Evolutionary conservation across 2,329 filamentous ascomycete genomes (phyloP).

Genomic region (Cordyceps pruinosa): DNA sequence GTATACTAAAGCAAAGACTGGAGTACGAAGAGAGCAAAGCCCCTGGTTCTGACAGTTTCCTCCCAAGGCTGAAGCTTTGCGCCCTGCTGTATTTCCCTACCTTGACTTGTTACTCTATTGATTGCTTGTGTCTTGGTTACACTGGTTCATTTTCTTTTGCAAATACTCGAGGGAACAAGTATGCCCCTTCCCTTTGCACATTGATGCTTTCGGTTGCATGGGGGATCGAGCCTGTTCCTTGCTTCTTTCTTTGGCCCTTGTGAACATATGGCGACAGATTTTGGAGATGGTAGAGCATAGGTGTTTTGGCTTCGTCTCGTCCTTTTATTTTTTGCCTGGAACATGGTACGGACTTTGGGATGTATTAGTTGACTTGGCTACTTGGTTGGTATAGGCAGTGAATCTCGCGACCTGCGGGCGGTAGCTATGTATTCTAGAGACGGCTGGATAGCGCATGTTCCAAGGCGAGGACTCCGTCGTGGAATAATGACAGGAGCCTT

Average conservation of each 20-base stretch:
- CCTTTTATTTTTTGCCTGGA: constrained; percentile 15
- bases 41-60: constrained; percentile 2
- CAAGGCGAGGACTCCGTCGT: neutral
- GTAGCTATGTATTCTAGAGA: constrained; percentile 7
- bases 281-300: neutral
- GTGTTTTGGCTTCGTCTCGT: constrained; percentile 3
- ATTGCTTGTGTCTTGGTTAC: constrained; percentile 13
- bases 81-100: constrained; percentile 13
- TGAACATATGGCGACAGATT: neutral
- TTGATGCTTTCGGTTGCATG: neutral
- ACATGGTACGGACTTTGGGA: constrained; percentile 10
- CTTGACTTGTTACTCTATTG: constrained; percentile 11
- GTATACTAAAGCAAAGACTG: constrained; percentile 10
- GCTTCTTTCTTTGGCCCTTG: neutral
- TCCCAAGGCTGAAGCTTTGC: constrained; percentile 2
- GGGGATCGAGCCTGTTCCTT: neutral
- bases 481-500: neutral
- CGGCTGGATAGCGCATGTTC: constrained; percentile 1
- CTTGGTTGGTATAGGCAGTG: neutral
- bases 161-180: neutral
- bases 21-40: neutral
- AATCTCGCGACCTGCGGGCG: neutral
- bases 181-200: neutral
- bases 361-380: neutral
- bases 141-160: constrained; percentile 9